Conservation (phyloP, 2,329 filamentous ascomycete species). For the Stenocarpella maydis region DNA sequence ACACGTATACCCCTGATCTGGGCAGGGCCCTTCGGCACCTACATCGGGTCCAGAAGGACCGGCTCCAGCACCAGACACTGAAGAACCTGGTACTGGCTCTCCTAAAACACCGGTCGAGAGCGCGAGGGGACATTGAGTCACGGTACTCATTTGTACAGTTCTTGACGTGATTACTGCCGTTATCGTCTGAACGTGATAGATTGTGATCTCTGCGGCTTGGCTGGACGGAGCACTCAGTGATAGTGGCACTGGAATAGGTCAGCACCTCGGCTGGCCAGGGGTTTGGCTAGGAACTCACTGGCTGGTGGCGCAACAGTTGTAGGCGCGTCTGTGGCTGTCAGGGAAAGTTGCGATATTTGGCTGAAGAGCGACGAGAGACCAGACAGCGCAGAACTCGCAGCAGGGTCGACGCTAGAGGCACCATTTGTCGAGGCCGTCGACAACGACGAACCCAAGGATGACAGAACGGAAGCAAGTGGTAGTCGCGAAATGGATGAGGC, state of each 20-base stretch:
- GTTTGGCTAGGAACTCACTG: background rate
- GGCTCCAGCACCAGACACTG: background rate
- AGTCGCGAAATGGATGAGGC: background rate
- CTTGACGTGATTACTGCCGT: conserved; percentile 34
- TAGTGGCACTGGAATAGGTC: background rate
- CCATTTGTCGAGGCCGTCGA: background rate
- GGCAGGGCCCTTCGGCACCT: conserved; percentile 24
- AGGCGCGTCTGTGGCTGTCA: conserved; percentile 7
- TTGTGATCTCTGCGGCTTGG: conserved; percentile 29
- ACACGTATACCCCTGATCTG: conserved; percentile 34
- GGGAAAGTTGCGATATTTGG: conserved; percentile 33
- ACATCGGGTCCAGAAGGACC: background rate
- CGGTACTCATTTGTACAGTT: conserved; percentile 9
- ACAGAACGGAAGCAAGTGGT: conserved; percentile 30
- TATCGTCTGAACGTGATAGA: conserved; percentile 35
- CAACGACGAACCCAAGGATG: conserved; percentile 31
- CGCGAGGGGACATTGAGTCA: conserved; percentile 16
- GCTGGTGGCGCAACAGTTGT: background rate
- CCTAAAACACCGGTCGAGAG: background rate
- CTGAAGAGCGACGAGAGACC: conserved; percentile 32
- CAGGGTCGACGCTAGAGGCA: conserved; percentile 6
- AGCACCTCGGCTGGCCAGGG: background rate
- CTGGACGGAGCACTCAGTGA: background rate
- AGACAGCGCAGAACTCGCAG: conserved; percentile 27
- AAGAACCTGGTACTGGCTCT: background rate